phyloP scores from a whole-genome alignment of 768 basidiomycete species.

The Macrocybe gigantea region DNA sequence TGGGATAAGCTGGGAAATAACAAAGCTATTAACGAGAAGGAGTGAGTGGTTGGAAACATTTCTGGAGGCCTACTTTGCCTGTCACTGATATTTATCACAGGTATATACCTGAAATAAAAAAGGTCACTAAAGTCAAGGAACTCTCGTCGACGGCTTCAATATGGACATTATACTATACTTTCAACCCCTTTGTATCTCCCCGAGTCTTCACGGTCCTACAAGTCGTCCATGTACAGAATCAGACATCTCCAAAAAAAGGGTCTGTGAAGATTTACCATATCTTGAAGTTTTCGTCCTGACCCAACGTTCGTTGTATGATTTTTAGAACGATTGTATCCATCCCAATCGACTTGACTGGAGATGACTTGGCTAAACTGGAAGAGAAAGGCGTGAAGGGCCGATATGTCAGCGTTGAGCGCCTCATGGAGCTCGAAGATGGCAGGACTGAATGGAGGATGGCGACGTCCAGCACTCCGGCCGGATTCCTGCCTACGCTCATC shows the following conservation, averaged over 20 bases:
- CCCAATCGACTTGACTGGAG: slow-evolving; percentile 56
- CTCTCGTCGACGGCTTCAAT: slow-evolving; percentile 60
- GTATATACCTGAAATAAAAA: slow-evolving; percentile 60
- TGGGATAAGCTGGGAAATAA: slow-evolving; percentile 64
- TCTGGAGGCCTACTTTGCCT: neutral
- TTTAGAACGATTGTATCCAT: slow-evolving; percentile 52
- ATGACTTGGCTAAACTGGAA: slow-evolving; percentile 55
- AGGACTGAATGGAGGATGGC: slow-evolving; percentile 78
- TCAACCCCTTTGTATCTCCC: slow-evolving; percentile 64
- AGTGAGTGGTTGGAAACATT: slow-evolving; percentile 33
- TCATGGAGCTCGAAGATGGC: slow-evolving; percentile 58
- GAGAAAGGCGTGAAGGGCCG: slow-evolving; percentile 59
- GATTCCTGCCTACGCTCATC: slow-evolving; percentile 60
- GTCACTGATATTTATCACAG: slow-evolving; percentile 26
- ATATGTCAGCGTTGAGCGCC: slow-evolving; percentile 65
- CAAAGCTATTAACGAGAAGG: slow-evolving; percentile 64
- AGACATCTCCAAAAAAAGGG: slow-evolving; percentile 51
- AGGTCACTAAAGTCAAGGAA: slow-evolving; percentile 55
- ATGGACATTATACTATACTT: slow-evolving; percentile 71
- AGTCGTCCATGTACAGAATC: slow-evolving; percentile 41
- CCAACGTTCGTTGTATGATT: neutral
- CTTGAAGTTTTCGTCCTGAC: neutral
- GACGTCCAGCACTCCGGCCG: slow-evolving; percentile 67
- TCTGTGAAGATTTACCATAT: slow-evolving; percentile 23
- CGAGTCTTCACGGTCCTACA: slow-evolving; percentile 75